Evolutionary conservation across 2,329 filamentous ascomycete genomes (phyloP).

Genomic region (Penicillium digitatum): DNA sequence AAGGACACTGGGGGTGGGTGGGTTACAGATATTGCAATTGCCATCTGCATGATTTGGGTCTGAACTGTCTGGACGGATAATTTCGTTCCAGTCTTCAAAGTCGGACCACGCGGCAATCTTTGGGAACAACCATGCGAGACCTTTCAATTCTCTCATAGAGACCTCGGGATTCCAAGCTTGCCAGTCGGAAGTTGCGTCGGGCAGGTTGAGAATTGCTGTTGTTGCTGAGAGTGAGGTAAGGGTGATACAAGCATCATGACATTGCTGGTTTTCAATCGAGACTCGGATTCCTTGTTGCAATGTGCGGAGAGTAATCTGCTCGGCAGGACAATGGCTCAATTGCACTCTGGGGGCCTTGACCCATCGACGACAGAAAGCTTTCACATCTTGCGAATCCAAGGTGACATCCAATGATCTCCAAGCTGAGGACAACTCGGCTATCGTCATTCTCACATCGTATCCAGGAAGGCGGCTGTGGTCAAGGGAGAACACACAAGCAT

Average conservation of each 20-base stretch:
- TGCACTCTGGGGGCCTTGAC: constrained; percentile 17
- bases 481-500: constrained; percentile 56
- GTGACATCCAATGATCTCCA: constrained; percentile 43
- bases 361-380: constrained; percentile 34
- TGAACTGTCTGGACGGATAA: constrained; percentile 7
- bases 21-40: constrained; percentile 32
- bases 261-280: constrained; percentile 19
- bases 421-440: constrained; percentile 46
- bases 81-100: constrained; percentile 30
- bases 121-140: constrained; percentile 34
- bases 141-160: constrained; percentile 23
- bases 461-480: constrained; percentile 47
- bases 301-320: constrained; percentile 20
- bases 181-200: constrained; percentile 22
- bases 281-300: constrained; percentile 16
- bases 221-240: constrained; percentile 29
- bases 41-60: not conserved
- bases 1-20: constrained; percentile 30
- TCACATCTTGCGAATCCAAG: constrained; percentile 16
- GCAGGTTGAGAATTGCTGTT: constrained; percentile 16
- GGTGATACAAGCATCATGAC: constrained; percentile 32
- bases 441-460: constrained; percentile 44
- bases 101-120: constrained; percentile 23
- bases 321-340: constrained; percentile 19
- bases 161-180: constrained; percentile 26